Evolutionary conservation across 495 filamentous ascomycete genomes (phyloP), one percentile per base, ranked within the genome.

Genomic region (Cetradonia linearis): DNA sequence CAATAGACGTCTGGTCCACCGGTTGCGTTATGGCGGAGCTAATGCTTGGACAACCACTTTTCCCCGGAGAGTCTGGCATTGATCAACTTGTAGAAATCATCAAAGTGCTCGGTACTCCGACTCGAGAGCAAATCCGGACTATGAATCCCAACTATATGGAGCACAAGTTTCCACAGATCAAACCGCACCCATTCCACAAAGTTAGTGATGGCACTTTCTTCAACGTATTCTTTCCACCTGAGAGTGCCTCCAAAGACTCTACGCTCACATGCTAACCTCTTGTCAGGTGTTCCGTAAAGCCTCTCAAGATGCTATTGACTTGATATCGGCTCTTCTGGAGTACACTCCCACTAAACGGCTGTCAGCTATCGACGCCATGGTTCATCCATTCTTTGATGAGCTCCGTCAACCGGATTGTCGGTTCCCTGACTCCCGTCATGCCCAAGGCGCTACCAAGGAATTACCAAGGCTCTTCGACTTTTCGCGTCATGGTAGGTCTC

Each of bases 91-190:
- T 99, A 27, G 93, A 99, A 73, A 97, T 99, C 69, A 99, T 99
- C 81, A 99, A 97, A 76, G 93, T 99, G 58, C 79, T 99, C 59
- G 93, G 93, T 27, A 99, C 93, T 18, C 93, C 94, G 16, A 96
- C 93, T n/a, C 80, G 93, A 25, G 93, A 99, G 67, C 93, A 99
- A 68, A 99, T 99, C 69, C 89, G 93, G 58, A 99, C 93, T 52
- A 99, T 99, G 94, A 99, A 99, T 71, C 94, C 93, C 56, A 99
- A 99, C 73, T 97, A 99, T 73, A 99, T 99, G 93, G 93, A 97
- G 74, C 93, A 99, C 75, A 97, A 97, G 75, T 99, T 99, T 70
- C 94, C 93, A 46, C 93, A 99, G 70, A 99, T 99, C 79, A 99
- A 99, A 77, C 93, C 93, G 42, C 93, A 98, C 69, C 93, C 93